These are phyloP conservation scores for Agapanthus africanus DNA, from an alignment of 106 monocot genomes.

Conservation along the genomic window DNA sequence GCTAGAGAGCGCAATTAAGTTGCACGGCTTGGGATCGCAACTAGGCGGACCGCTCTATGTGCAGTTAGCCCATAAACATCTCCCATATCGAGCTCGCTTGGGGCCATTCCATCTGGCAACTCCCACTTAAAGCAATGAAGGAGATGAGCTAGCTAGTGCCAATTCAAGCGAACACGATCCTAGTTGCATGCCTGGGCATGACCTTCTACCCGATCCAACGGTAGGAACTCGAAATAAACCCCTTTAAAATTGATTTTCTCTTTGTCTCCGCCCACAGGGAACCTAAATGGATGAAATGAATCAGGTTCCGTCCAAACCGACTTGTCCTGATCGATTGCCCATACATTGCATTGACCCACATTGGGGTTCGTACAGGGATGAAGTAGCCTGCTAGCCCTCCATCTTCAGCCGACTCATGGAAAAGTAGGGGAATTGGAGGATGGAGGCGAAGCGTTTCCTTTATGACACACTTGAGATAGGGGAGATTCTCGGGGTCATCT, in stretches of 20 bases:
- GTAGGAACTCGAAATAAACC: constrained; percentile 41
- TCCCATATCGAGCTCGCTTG: constrained; percentile 44
- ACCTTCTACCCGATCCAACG: constrained; percentile 58
- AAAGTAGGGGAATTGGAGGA: constrained; percentile 13
- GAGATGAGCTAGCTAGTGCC: constrained; percentile 38
- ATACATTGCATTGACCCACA: constrained; percentile 53
- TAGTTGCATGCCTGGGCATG: constrained; percentile 67
- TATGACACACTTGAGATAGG: constrained; percentile 30
- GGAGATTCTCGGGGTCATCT: constrained; percentile 43
- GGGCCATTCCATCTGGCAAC: constrained; percentile 48
- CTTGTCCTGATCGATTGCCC: constrained; percentile 44
- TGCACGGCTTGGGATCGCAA: constrained; percentile 44
- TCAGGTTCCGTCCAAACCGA: constrained; percentile 39
- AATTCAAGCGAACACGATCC: constrained; percentile 42
- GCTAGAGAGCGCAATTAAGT: too few relatives aligned
- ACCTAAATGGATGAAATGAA: constrained; percentile 33
- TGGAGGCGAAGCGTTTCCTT: too few relatives aligned
- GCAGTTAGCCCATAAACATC: constrained; percentile 58
- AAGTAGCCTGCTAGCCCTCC: constrained; percentile 34
- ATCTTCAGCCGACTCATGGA: constrained; percentile 43
- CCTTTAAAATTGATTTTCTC: too few relatives aligned
- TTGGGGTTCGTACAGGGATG: constrained; percentile 33
- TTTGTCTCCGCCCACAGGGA: constrained; percentile 17
- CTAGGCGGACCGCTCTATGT: constrained; percentile 31
- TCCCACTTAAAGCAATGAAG: constrained; percentile 47